Base-by-base conservation (phyloP, 2,329 filamentous ascomycete genomes). In the Paracoccidioides brasiliensis region DNA sequence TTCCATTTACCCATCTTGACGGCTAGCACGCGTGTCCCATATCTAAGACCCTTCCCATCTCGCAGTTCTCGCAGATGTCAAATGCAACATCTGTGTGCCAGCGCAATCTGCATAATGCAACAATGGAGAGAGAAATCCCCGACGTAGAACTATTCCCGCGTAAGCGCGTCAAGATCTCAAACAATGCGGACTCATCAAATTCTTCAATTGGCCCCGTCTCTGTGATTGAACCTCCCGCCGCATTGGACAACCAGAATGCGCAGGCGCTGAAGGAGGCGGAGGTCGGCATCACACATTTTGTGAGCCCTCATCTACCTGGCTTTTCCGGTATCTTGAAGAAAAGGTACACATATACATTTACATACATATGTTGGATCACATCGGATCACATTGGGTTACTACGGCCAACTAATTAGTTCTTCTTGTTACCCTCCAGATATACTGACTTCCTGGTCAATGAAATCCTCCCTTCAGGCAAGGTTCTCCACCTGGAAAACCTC, bases 381-480 rank as follows among this genome's bases (percentile, higher is more conserved):
- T 22, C 22, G 22, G 22, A 22, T 22, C 22, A 22, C 22, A 22
- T 22, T 2, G 22, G 22, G 22, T 22, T 22, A 22, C 22, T 22
- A 22, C 22, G 22, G 22, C 22, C 22, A 22, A 22, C 49, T 52
- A 52, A 52, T 41, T 14, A 8, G 12, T 22, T 35, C 22, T 9
- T 38, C 6, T 22, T 52, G 38, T 15, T 41, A 14, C 4, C 15
- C n/a, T 51, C 22, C 55, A 82, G 88, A 61, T 96, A 90, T 70
- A 91, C 90, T 3, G 90, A 96, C 69, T 96, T 96, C 64, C 76
- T 93, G 62, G 90, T 96, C 63, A 90, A 95, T 66, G 90, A 96
- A 70, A 91, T 96, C 59, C 74, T 80, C 22, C 82, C 84, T 35
- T 80, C 85, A 64, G 90, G 90, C 14, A 72, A 82, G 54, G 87